These are phyloP conservation scores for Sanguinoderma infundibulare DNA, from an alignment of 1,284 basidiomycete species.

Conservation along the genomic window DNA sequence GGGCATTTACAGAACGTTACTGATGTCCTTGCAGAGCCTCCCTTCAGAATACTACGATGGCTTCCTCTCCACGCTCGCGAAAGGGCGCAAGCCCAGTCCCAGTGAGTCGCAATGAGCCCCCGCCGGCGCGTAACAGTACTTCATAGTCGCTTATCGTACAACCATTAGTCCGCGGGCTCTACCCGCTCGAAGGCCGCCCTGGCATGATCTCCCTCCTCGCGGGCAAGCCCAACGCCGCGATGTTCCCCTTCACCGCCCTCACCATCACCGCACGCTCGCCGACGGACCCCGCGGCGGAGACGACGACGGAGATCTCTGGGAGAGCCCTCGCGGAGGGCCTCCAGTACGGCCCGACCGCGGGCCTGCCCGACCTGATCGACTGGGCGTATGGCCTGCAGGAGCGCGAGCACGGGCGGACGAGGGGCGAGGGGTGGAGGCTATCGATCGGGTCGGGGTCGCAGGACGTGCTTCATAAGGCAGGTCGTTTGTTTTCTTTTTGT, in stretches of 20 bases:
- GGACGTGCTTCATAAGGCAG: constrained; percentile 86
- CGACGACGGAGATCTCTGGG: constrained; percentile 56
- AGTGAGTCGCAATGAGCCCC: constrained; percentile 45
- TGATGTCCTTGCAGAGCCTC: constrained; percentile 40
- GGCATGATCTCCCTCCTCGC: constrained; percentile 89
- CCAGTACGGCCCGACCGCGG: constrained; percentile 82
- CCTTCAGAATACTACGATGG: constrained; percentile 53
- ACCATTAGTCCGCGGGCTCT: constrained; percentile 51
- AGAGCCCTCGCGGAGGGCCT: constrained; percentile 65
- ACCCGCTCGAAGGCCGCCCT: constrained; percentile 78
- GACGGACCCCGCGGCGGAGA: constrained; percentile 45
- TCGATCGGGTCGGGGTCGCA: constrained; percentile 86
- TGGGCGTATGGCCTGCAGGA: constrained; percentile 77
- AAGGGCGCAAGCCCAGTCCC: constrained; percentile 59
- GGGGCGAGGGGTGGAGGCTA: constrained; percentile 70
- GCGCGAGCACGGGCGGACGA: constrained; percentile 60
- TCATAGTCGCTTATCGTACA: no score
- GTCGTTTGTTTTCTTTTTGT: not conserved
- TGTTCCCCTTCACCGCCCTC: constrained; percentile 88
- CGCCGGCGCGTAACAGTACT: no score
- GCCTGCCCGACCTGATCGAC: constrained; percentile 62
- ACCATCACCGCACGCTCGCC: constrained; percentile 59
- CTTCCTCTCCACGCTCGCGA: constrained; percentile 65
- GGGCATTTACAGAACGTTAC: no score
- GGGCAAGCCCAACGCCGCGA: constrained; percentile 86